phyloP scores from a whole-genome alignment of 805 yeast genomes.

The Wickerhamiella sergipiensis region DNA sequence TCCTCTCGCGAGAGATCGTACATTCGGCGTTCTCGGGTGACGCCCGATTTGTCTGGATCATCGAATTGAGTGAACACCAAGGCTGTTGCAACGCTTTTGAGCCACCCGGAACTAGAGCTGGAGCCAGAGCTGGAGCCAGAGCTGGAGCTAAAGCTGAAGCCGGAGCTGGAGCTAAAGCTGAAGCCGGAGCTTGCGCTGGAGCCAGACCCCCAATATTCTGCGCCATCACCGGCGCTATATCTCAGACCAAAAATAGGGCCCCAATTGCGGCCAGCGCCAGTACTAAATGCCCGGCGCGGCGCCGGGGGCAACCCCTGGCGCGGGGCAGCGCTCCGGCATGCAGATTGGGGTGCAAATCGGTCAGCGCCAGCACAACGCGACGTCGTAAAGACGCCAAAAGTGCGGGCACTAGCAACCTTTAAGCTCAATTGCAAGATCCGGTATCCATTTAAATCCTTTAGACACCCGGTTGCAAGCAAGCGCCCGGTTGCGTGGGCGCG shows the following conservation, averaged over 20 bases:
- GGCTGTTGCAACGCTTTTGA: neutral
- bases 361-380: too few relatives aligned
- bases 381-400: too few relatives aligned
- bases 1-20: neutral
- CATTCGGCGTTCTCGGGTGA: conserved; percentile 3
- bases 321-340: too few relatives aligned
- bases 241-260: too few relatives aligned
- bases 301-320: too few relatives aligned
- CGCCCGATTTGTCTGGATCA: neutral
- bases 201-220: too few relatives aligned
- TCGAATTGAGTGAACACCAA: conserved; percentile 3
- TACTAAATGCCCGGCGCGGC: too few relatives aligned
- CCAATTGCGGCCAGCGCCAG: too few relatives aligned
- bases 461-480: neutral
- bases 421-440: neutral
- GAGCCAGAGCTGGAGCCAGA: neutral
- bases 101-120: neutral
- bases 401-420: neutral
- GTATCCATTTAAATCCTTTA: neutral
- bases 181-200: too few relatives aligned
- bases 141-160: neutral
- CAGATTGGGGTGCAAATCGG: too few relatives aligned
- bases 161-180: too few relatives aligned
- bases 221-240: too few relatives aligned
- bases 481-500: neutral